Percentiles rank a stretch among this genome's conserved stretches.
Evolutionary conservation across 208 protist genomes (phyloP).

Genomic region (Chromosphaera perkinsii): DNA sequence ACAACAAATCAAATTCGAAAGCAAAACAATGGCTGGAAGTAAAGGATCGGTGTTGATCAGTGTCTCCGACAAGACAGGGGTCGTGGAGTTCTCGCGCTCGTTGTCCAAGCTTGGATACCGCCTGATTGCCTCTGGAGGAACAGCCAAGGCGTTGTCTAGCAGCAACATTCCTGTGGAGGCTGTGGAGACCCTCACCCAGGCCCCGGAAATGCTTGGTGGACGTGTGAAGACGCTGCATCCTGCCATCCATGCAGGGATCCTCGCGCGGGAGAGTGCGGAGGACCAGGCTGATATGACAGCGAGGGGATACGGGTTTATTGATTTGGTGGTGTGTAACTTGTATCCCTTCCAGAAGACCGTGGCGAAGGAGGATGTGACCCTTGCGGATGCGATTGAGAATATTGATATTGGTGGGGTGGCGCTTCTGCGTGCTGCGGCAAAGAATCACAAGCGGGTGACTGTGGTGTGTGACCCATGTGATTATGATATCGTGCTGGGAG

Average conservation of each 20-base stretch:
- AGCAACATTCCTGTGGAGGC: constrained; percentile 39
- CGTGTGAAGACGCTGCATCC: constrained; percentile 65
- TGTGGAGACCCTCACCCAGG: constrained; percentile 16
- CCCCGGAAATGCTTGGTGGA: constrained; percentile 58
- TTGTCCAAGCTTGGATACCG: not conserved
- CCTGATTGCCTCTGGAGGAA: constrained; percentile 41
- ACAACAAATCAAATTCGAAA: too few species aligned
- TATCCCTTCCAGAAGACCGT: constrained; percentile 60
- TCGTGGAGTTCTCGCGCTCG: constrained; percentile 17
- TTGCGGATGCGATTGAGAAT: constrained; percentile 54
- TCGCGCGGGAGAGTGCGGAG: constrained; percentile 26
- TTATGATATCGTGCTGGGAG: constrained; percentile 24
- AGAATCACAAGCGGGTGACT: constrained; percentile 57
- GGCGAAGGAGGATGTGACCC: constrained; percentile 33
- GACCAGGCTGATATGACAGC: constrained; percentile 41
- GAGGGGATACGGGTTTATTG: constrained; percentile 34
- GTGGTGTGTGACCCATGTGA: constrained; percentile 52
- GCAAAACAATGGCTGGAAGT: too few species aligned
- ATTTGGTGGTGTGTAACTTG: constrained; percentile 59
- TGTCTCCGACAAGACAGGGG: constrained; percentile 31
- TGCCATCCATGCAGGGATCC: constrained; percentile 46
- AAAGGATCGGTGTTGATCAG: constrained; percentile 1
- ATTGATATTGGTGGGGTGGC: constrained; percentile 66
- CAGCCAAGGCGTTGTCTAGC: constrained; percentile 36
- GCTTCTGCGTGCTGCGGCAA: constrained; percentile 57